Conservation (phyloP, 495 filamentous ascomycete species). For the Aspergillus sclerotioniger region DNA sequence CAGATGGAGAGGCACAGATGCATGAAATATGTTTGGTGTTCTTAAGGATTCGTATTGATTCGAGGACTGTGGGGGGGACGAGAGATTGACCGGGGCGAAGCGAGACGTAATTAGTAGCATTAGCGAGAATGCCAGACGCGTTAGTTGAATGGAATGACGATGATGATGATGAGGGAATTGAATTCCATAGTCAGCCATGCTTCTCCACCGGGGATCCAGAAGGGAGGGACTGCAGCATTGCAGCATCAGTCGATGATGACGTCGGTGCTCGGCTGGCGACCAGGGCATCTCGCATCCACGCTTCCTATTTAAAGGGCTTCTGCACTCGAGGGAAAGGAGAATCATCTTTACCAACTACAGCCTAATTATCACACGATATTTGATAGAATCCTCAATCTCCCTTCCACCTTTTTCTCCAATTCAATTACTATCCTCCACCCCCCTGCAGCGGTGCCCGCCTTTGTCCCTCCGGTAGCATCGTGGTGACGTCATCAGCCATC, state of each 20-base stretch:
- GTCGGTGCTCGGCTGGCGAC: not conserved
- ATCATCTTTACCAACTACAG: not conserved
- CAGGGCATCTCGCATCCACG: not conserved
- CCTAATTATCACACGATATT: not conserved
- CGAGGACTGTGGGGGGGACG: slow-evolving; percentile 4
- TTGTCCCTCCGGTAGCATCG: not conserved
- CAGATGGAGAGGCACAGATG: not conserved
- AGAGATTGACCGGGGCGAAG: slow-evolving; percentile 12
- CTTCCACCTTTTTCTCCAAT: not conserved
- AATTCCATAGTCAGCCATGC: not conserved
- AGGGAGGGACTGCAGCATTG: not conserved
- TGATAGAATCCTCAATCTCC: not conserved
- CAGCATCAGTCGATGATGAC: not conserved
- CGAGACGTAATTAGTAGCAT: slow-evolving; percentile 19
- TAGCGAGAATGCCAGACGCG: not conserved
- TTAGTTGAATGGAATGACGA: not conserved
- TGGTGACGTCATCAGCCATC: slow-evolving; percentile 33
- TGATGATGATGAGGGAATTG: slow-evolving; percentile 1
- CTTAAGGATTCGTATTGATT: slow-evolving; percentile 12
- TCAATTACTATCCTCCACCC: not conserved
- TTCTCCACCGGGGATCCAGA: not conserved
- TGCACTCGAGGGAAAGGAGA: not conserved
- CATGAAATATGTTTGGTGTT: not conserved
- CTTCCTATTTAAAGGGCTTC: not conserved
- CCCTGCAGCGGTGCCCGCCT: too few species aligned